Conservation (phyloP, 495 filamentous ascomycete genomes). For the Talaromyces proteolyticus region DNA sequence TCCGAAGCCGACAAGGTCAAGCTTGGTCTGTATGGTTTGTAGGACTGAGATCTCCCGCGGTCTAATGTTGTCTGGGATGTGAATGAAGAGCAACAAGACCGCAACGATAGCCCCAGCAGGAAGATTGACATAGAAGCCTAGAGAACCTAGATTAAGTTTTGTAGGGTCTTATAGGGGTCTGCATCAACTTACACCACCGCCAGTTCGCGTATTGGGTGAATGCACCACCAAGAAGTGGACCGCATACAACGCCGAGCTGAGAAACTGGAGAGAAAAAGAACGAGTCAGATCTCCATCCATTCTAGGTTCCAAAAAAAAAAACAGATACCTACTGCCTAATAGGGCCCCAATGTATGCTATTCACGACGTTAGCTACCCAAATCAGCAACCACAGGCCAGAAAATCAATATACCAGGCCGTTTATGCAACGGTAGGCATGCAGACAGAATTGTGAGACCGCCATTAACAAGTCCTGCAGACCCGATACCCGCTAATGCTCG, state of each 20-base stretch:
- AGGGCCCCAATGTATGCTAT: too few relatives aligned
- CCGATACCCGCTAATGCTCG: constrained; percentile 71
- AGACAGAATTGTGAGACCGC: constrained; percentile 26
- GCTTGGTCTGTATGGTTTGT: constrained; percentile 10
- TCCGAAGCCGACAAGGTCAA: constrained; percentile 32
- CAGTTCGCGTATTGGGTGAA: constrained; percentile 43
- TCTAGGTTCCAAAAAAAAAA: not conserved
- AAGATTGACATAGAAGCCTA: constrained; percentile 53
- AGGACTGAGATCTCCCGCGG: constrained; percentile 4
- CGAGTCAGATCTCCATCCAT: too few relatives aligned
- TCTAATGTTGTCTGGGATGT: constrained; percentile 31
- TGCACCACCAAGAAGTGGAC: constrained; percentile 49
- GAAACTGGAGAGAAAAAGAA: too few relatives aligned
- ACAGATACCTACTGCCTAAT: too few relatives aligned
- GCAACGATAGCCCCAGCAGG: constrained; percentile 44
- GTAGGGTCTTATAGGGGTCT: not conserved
- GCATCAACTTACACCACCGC: constrained; percentile 35
- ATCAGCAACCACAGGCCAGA: constrained; percentile 10
- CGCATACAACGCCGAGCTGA: constrained; percentile 24
- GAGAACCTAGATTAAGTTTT: not conserved
- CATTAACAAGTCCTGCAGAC: constrained; percentile 20
- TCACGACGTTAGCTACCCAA: not conserved
- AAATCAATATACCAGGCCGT: too few relatives aligned
- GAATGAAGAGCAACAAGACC: constrained; percentile 30
- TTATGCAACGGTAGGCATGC: constrained; percentile 36